phyloP scores from a whole-genome alignment of 2,329 filamentous ascomycete genomes.

The Pseudogymnoascus sp. region DNA sequence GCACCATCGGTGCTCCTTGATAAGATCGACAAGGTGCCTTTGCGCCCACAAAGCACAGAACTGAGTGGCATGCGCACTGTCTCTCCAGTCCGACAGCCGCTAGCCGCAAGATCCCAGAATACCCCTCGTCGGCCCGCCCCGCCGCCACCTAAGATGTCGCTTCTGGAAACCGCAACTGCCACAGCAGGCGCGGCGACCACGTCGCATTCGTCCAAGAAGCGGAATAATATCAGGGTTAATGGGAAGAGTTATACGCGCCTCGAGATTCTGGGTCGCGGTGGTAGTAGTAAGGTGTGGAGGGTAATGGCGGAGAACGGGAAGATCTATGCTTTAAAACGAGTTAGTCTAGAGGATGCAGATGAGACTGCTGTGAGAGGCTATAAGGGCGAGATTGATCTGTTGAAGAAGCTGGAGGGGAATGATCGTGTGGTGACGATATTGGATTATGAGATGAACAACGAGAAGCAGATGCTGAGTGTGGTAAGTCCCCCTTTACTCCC shows the following conservation, averaged over 20 bases:
- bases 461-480: slow-evolving; percentile 81
- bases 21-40: slow-evolving; percentile 40
- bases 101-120: slow-evolving; percentile 49
- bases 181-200: slow-evolving; percentile 73
- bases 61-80: slow-evolving; percentile 31
- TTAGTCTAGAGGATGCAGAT: slow-evolving; percentile 84
- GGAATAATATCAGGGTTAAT: slow-evolving; percentile 80
- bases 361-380: slow-evolving; percentile 76
- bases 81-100: slow-evolving; percentile 50
- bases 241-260: slow-evolving; percentile 84
- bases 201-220: slow-evolving; percentile 59
- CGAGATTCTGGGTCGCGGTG: slow-evolving; percentile 84
- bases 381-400: slow-evolving; percentile 89
- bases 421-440: slow-evolving; percentile 85
- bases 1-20: slow-evolving; percentile 24
- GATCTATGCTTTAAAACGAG: slow-evolving; percentile 87
- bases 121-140: slow-evolving; percentile 71
- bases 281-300: slow-evolving; percentile 88
- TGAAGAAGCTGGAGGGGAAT: slow-evolving; percentile 73
- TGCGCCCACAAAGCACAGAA: slow-evolving; percentile 43
- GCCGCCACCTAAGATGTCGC: slow-evolving; percentile 92
- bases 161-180: slow-evolving; percentile 83
- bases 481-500: slow-evolving; percentile 55
- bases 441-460: slow-evolving; percentile 89
- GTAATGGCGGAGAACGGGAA: slow-evolving; percentile 97